These are phyloP conservation scores for Clavispora santaluciae DNA, from an alignment of 805 yeast genomes.

Conservation along the genomic window DNA sequence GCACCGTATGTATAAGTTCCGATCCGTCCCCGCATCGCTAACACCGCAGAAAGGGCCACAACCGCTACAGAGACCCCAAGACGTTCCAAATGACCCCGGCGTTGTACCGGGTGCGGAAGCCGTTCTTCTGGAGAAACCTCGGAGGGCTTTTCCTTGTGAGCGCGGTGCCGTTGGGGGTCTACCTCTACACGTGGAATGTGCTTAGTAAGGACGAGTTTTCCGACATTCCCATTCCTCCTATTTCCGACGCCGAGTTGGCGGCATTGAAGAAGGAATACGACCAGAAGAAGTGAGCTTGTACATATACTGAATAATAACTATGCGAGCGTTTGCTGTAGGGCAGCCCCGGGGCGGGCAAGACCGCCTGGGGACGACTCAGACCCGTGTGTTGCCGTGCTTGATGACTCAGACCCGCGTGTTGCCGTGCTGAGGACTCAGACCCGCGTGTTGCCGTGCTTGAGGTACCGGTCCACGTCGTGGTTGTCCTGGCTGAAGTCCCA, in stretches of 20 bases:
- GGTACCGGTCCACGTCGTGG: no score
- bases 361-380: no score
- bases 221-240: conserved; percentile 93
- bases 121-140: conserved; percentile 76
- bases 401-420: no score
- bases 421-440: no score
- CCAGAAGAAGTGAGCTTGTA: conserved; percentile 25
- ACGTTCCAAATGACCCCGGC: conserved; percentile 92
- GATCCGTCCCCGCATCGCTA: conserved; percentile 3
- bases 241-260: conserved; percentile 70
- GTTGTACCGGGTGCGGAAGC: conserved; percentile 82
- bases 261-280: conserved; percentile 71
- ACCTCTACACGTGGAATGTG: conserved; percentile 56
- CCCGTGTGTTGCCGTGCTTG: no score
- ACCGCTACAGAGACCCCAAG: conserved; percentile 50
- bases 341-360: no score
- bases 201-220: conserved; percentile 75
- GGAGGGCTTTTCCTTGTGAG: conserved; percentile 53
- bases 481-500: no score
- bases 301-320: background rate
- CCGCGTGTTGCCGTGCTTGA: no score
- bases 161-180: conserved; percentile 67
- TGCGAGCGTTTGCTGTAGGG: background rate
- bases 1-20: conserved; percentile 23
- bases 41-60: conserved; percentile 36